These are phyloP conservation scores for Arabidopsis hybrid DNA, from an alignment of 441 rosid genomes.

Conservation along the genomic window DNA sequence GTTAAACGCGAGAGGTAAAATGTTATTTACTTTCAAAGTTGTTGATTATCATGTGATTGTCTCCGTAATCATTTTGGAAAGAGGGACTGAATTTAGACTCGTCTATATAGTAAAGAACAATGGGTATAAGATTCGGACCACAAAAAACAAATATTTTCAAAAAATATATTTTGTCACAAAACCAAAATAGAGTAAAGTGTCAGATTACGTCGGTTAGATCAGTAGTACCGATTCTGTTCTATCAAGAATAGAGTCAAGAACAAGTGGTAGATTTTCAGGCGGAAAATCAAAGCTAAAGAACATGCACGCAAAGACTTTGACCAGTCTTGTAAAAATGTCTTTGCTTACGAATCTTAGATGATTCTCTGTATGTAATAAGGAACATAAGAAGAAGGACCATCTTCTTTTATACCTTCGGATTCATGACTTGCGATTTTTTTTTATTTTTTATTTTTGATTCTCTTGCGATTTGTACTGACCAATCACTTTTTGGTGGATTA, in stretches of 20 bases:
- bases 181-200: neutral
- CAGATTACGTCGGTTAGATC: constrained; percentile 27
- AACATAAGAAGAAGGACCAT: constrained; percentile 27
- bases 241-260: constrained; percentile 31
- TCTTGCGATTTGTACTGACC: constrained; percentile 16
- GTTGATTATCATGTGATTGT: too few relatives aligned
- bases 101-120: neutral
- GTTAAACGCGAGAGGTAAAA: too few relatives aligned
- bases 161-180: neutral
- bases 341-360: constrained; percentile 12
- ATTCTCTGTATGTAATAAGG: neutral
- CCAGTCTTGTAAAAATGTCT: constrained; percentile 11
- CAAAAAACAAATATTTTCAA: neutral
- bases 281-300: constrained; percentile 33
- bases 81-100: neutral
- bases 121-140: constrained; percentile 1
- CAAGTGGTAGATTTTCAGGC: constrained; percentile 20
- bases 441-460: neutral
- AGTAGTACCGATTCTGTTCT: constrained; percentile 30
- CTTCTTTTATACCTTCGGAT: constrained; percentile 18
- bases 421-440: too few relatives aligned
- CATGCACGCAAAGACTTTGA: constrained; percentile 17
- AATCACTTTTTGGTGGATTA: constrained; percentile 6
- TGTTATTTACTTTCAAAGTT: too few relatives aligned
- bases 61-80: neutral